Conservation (phyloP, 306 rosid species). For the Benincasa hispida region DNA sequence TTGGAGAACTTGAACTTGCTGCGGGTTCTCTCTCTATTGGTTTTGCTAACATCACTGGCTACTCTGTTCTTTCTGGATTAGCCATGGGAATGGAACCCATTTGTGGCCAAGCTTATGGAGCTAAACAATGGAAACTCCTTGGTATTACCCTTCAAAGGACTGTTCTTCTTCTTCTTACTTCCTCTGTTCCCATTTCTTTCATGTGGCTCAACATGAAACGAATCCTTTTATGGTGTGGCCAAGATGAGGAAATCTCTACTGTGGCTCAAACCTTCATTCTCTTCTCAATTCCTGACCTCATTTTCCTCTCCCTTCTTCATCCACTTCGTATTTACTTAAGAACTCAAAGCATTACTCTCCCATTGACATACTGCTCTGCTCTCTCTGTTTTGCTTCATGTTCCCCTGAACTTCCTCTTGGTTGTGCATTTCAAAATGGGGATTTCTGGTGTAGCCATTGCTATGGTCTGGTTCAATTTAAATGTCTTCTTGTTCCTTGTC, state of each 20-base stretch:
- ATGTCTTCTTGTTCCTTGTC: constrained; percentile 45
- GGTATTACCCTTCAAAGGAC: constrained; percentile 81
- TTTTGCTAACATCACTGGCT: constrained; percentile 93
- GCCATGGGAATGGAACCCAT: constrained; percentile 99
- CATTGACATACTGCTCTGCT: constrained; percentile 69
- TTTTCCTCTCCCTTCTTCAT: constrained; percentile 79
- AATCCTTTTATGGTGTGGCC: constrained; percentile 73
- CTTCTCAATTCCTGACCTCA: constrained; percentile 76
- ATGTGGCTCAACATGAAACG: constrained; percentile 71
- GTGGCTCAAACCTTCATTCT: constrained; percentile 65
- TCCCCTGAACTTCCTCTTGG: constrained; percentile 71
- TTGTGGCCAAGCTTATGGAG: constrained; percentile 92
- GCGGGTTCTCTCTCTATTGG: constrained; percentile 94
- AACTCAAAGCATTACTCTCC: constrained; percentile 66
- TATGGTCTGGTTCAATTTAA: constrained; percentile 63
- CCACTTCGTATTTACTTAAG: constrained; percentile 75
- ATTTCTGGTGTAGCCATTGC: constrained; percentile 79
- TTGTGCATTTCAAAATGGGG: constrained; percentile 55
- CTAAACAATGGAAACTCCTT: constrained; percentile 60
- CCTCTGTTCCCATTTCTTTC: constrained; percentile 68
- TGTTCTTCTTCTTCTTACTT: constrained; percentile 57
- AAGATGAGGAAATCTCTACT: constrained; percentile 59
- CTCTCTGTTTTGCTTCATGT: constrained; percentile 62
- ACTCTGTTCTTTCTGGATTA: constrained; percentile 85
- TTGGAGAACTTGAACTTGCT: constrained; percentile 80